Evolutionary conservation across 768 basidiomycete species (phyloP), one percentile per base, ranked within the genome.

Genomic region (Amanita exitialis): DNA sequence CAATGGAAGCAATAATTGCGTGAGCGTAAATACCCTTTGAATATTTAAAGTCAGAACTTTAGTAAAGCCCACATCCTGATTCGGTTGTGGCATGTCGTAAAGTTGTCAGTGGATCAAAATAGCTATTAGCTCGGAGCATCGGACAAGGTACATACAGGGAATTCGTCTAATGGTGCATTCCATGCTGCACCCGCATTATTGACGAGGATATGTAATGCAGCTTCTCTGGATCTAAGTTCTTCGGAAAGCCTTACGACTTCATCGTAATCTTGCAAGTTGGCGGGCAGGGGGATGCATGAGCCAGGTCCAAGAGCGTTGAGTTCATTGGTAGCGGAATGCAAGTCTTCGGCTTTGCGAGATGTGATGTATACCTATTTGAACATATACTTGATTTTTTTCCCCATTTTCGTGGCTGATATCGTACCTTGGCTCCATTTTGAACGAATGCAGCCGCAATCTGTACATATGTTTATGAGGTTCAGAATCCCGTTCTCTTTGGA

Each of bases 151-250:
- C 64, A 51, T 51, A 78, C 78, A 10, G 72, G 69, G 57, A 74
- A 72, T 16, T 74, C 68, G 47, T 75, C 72, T 38, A 78, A 62
- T 12, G 65, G 53, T 8, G 68, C 72, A 18, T 70, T 74, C 79
- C 79, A 79, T 15, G 73, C 69, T n/a, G 77, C 70, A 6, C 82
- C 82, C 6, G 78, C 78, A 53, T 83, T 84, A 63, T 85, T 83
- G 51, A 85, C 75, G 7, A 82, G 71, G 32, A 78, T 70, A 59
- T 83, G 74, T 32, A 83, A 60, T 1, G 61, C 72, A 39, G 70
- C 67, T 66, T 86, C 84, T 59, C 69, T 67, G 44, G 68, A 67
- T 45, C 68, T 59, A 23, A 84, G 57, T 62, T 77, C 78, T 38
- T 69, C 58, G 2, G 73, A 78, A 3, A 86, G 64, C 49, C 71